Percentiles rank a stretch among this genome's conserved stretches.
Evolutionary conservation across 2,329 filamentous ascomycete genomes (phyloP).

Genomic region (Stagonosporopsis rhizophila): DNA sequence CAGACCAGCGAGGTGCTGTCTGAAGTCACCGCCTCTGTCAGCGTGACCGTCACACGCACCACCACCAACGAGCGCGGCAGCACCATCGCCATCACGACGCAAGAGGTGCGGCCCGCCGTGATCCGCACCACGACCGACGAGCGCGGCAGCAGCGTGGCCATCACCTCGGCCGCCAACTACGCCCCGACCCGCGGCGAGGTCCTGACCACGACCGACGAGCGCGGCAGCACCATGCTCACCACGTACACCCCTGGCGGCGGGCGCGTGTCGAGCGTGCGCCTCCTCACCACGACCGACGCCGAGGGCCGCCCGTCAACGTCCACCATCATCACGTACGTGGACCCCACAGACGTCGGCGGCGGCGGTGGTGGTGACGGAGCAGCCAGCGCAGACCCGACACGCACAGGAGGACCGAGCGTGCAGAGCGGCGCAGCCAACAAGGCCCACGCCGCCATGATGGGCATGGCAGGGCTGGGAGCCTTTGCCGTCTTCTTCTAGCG

Average conservation of each 20-base stretch:
- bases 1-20: constrained; percentile 52
- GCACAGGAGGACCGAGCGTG: constrained; percentile 43
- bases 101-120: constrained; percentile 49
- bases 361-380: constrained; percentile 5
- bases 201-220: constrained; percentile 52
- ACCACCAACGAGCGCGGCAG: constrained; percentile 51
- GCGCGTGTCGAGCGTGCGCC: constrained; percentile 49
- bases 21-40: constrained; percentile 50
- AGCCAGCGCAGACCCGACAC: constrained; percentile 12
- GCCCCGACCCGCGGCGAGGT: constrained; percentile 49
- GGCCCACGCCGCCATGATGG: constrained; percentile 17
- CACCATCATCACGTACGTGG: constrained; percentile 55
- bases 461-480: constrained; percentile 5
- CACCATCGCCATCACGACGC: constrained; percentile 40
- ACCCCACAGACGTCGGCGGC: constrained; percentile 34
- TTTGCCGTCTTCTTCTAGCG: constrained; percentile 15
- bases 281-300: constrained; percentile 42
- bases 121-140: constrained; percentile 50
- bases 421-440: constrained; percentile 48
- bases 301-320: constrained; percentile 49
- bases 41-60: constrained; percentile 43
- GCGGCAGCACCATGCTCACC: constrained; percentile 53
- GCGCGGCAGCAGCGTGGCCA: constrained; percentile 48
- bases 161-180: constrained; percentile 42
- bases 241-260: constrained; percentile 56